These are phyloP conservation scores for Microbotryum intermedium DNA, from an alignment of 1,284 basidiomycete genomes.

Conservation along the genomic window DNA sequence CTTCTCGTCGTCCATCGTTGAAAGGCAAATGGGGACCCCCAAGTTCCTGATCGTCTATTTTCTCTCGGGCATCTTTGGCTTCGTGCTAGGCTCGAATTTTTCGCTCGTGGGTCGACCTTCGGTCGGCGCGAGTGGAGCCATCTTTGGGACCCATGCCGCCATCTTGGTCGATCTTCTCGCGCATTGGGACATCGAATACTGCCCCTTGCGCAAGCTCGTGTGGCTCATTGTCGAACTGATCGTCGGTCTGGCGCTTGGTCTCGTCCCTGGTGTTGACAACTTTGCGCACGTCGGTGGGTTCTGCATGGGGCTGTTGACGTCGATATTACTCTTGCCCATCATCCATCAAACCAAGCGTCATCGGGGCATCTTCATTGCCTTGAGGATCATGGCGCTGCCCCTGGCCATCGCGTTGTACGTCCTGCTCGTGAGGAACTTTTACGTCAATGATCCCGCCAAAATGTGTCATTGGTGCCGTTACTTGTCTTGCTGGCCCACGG, in stretches of 20 bases:
- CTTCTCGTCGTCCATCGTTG: conserved; percentile 60
- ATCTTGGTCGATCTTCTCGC: conserved; percentile 72
- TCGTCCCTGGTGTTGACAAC: conserved; percentile 51
- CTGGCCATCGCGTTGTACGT: conserved; percentile 71
- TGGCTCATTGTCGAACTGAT: conserved; percentile 76
- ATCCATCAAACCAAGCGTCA: conserved; percentile 65
- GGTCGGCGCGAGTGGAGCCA: conserved; percentile 86
- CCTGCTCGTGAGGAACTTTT: conserved; percentile 78
- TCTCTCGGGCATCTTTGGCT: conserved; percentile 37
- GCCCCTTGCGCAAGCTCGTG: conserved; percentile 65
- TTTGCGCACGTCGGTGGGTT: conserved; percentile 43
- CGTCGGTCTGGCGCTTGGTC: conserved; percentile 77
- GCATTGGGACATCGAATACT: conserved; percentile 82
- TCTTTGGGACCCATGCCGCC: conserved; percentile 83
- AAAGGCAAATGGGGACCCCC: conserved; percentile 57
- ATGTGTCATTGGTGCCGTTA: conserved; percentile 82
- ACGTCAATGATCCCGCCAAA: conserved; percentile 66
- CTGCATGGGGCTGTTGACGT: conserved; percentile 65
- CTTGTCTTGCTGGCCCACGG: conserved; percentile 72
- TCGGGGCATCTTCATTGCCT: conserved; percentile 60
- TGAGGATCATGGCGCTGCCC: conserved; percentile 64
- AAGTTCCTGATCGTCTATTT: conserved; percentile 32
- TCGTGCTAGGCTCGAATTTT: conserved; percentile 71
- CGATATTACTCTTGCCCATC: conserved; percentile 76
- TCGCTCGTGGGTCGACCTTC: conserved; percentile 79